A percentile compares a stretch with the other conserved stretches of the same genome.
These are phyloP conservation scores for Ogataea hybrid DNA, from an alignment of 1,139 yeast species.

Conservation along the genomic window DNA sequence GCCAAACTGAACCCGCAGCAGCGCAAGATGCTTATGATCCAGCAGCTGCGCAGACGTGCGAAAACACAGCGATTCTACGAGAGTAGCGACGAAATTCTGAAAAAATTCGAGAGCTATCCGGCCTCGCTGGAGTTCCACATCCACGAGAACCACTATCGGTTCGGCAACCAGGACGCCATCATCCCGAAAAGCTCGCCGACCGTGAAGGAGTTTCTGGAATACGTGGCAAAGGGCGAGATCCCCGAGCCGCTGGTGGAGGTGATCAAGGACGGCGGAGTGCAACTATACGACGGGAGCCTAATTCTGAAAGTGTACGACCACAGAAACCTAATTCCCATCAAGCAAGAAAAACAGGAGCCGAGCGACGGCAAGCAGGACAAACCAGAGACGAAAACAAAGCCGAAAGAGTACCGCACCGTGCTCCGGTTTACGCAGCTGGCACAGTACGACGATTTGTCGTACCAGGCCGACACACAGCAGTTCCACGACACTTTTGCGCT, in stretches of 20 bases:
- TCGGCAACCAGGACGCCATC: constrained; percentile 73
- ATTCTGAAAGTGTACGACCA: constrained; percentile 85
- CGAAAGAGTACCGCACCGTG: constrained; percentile 73
- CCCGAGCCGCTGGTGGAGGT: constrained; percentile 91
- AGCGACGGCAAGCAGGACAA: constrained; percentile 1
- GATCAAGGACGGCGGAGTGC: constrained; percentile 78
- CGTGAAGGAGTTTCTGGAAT: constrained; percentile 73
- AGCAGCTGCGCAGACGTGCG: constrained; percentile 43
- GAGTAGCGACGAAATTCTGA: constrained; percentile 69
- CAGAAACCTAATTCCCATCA: constrained; percentile 39
- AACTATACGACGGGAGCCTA: constrained; percentile 85
- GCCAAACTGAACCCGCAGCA: constrained; percentile 37
- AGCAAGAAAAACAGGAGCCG: constrained; percentile 4
- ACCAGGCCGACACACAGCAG: constrained; percentile 76
- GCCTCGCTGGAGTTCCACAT: constrained; percentile 88
- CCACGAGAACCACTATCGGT: constrained; percentile 84
- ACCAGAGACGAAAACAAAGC: constrained; percentile 33
- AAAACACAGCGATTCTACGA: constrained; percentile 62
- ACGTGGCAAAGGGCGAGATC: constrained; percentile 75
- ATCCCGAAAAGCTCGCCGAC: constrained; percentile 82
- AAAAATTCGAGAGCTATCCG: constrained; percentile 73
- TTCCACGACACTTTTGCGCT: constrained; percentile 77
- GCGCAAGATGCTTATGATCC: constrained; percentile 42
- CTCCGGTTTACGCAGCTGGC: constrained; percentile 80
- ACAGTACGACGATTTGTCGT: constrained; percentile 78